Evolutionary conservation across 2,329 filamentous ascomycete genomes (phyloP).

Genomic region (Torrubiellomyces zombiae): DNA sequence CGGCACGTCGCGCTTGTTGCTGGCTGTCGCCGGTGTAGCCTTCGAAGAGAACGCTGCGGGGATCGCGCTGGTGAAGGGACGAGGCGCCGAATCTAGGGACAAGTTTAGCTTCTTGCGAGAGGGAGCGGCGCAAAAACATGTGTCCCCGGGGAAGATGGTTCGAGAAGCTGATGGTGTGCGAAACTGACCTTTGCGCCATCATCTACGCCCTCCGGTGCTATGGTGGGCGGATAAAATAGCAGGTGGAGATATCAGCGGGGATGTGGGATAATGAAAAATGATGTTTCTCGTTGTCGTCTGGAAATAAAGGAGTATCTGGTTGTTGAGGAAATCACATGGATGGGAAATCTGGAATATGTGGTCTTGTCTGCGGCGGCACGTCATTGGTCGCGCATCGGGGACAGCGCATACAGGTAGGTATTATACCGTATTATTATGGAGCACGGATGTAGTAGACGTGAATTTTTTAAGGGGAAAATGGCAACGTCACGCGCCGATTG

Average conservation of each 20-base stretch:
- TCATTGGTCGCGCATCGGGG: too few species aligned
- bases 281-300: too few species aligned
- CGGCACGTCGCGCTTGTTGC: slow-evolving; percentile 20
- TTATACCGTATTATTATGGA: too few species aligned
- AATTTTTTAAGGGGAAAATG: too few species aligned
- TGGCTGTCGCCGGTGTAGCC: slow-evolving; percentile 42
- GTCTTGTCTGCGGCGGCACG: slow-evolving; percentile 4
- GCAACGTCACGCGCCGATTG: too few species aligned
- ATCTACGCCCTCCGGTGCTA: too few species aligned
- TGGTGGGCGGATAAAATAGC: too few species aligned
- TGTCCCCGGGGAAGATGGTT: too few species aligned
- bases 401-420: too few species aligned
- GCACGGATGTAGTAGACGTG: too few species aligned
- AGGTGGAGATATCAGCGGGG: background rate
- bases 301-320: background rate
- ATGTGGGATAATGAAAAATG: background rate
- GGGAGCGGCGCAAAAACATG: background rate
- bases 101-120: too few species aligned
- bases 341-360: slow-evolving; percentile 7
- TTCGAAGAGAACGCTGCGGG: slow-evolving; percentile 58
- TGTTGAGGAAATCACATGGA: slow-evolving; percentile 1
- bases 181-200: slow-evolving; percentile 20
- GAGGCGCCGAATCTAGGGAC: slow-evolving; percentile 48
- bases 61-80: slow-evolving; percentile 56
- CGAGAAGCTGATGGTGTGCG: too few species aligned